Conservation (phyloP, 1,284 basidiomycete species). For the Heterobasidion parviporum region DNA sequence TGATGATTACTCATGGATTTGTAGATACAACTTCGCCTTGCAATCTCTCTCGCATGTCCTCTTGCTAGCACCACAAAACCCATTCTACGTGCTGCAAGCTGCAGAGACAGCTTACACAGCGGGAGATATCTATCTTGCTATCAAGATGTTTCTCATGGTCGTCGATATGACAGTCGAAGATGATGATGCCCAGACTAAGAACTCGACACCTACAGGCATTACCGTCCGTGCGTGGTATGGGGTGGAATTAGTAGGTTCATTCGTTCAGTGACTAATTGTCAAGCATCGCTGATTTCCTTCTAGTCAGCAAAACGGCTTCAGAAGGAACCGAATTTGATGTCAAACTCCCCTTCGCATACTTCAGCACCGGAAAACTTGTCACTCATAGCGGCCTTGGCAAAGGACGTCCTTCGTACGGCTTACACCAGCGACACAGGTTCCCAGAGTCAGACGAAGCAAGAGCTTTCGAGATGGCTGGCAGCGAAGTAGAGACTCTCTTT, state of each 20-base stretch:
- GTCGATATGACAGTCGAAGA: constrained; percentile 78
- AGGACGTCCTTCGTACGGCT: constrained; percentile 6
- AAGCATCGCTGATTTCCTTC: not conserved
- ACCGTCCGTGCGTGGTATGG: constrained; percentile 79
- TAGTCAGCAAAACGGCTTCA: constrained; percentile 10
- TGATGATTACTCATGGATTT: not conserved
- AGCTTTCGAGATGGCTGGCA: not conserved
- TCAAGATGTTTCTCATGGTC: constrained; percentile 77
- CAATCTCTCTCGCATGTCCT: constrained; percentile 77
- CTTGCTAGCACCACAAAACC: constrained; percentile 79
- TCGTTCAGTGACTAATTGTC: not conserved
- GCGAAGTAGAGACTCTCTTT: not conserved
- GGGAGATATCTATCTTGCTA: constrained; percentile 65
- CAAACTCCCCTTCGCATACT: constrained; percentile 10
- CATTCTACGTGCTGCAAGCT: constrained; percentile 73
- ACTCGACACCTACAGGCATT: constrained; percentile 47
- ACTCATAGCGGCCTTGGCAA: constrained; percentile 8
- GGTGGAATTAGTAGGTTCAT: constrained; percentile 58
- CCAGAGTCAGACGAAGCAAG: not conserved
- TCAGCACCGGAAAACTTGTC: constrained; percentile 5
- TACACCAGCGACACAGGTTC: not conserved
- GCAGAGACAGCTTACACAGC: constrained; percentile 85
- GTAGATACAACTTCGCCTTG: constrained; percentile 57
- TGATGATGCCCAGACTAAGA: constrained; percentile 25
- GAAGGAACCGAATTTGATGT: constrained; percentile 4